Conservation (phyloP, 2,329 filamentous ascomycete species). For the Cytospora schulzeri region DNA sequence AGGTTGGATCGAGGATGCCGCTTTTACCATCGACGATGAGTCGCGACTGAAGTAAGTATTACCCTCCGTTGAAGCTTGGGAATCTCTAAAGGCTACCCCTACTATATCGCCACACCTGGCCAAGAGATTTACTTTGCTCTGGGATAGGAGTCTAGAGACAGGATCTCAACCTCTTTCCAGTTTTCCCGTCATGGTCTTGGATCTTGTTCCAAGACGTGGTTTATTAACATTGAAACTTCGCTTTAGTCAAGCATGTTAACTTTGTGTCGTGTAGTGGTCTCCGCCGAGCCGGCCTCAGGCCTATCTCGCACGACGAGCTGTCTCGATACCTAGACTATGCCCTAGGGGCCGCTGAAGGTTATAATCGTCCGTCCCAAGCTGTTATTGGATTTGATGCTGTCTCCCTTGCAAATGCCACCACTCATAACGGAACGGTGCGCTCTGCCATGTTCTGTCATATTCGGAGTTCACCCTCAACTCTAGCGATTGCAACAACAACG, state of each 20-base stretch:
- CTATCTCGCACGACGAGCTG: constrained; percentile 1
- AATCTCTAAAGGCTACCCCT: no score
- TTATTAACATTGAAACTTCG: no score
- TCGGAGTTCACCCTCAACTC: neutral
- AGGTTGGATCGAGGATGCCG: constrained; percentile 12
- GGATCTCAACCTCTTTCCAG: no score
- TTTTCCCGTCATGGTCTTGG: no score
- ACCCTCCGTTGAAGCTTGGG: neutral
- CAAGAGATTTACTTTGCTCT: no score
- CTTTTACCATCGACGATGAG: neutral
- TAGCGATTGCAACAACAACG: no score
- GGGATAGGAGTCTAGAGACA: no score
- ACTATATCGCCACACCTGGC: no score
- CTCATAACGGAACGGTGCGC: neutral
- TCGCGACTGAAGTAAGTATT: neutral
- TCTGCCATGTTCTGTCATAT: constrained; percentile 11
- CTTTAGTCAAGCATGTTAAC: no score
- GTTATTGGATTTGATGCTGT: neutral
- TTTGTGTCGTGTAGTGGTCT: neutral
- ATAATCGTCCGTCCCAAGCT: neutral
- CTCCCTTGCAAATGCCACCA: neutral
- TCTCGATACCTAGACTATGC: neutral
- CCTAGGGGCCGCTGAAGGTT: neutral
- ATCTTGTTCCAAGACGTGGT: no score
- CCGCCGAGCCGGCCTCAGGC: neutral